phyloP scores from a whole-genome alignment of 2,329 filamentous ascomycete species.

The Aspergillus uvarum region DNA sequence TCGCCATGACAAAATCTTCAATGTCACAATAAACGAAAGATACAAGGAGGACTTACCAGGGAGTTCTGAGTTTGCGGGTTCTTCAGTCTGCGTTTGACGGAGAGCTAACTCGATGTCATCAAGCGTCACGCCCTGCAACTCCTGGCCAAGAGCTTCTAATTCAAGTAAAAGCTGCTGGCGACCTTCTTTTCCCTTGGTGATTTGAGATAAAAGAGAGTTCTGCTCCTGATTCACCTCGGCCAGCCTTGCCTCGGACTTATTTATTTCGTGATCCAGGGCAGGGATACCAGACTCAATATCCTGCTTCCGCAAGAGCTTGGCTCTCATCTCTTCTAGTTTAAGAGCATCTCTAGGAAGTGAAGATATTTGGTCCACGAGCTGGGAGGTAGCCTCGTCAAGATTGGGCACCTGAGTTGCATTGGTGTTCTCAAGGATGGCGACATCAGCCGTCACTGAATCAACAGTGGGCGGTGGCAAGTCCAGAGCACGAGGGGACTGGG shows the following conservation, averaged over 20 bases:
- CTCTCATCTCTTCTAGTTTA: constrained; percentile 33
- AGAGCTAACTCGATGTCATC: constrained; percentile 44
- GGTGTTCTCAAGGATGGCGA: background rate
- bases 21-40: too few species aligned
- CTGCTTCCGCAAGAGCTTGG: constrained; percentile 45
- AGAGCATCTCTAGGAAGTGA: constrained; percentile 20
- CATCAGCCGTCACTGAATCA: constrained; percentile 14
- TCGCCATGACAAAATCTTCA: background rate
- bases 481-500: constrained; percentile 34
- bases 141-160: constrained; percentile 49
- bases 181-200: constrained; percentile 45
- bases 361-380: background rate
- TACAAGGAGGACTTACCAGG: constrained; percentile 21
- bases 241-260: constrained; percentile 36
- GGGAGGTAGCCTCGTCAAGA: background rate
- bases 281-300: constrained; percentile 52
- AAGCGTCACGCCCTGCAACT: constrained; percentile 49
- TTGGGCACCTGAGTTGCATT: background rate
- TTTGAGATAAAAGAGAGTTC: constrained; percentile 46
- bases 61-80: constrained; percentile 11
- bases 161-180: constrained; percentile 48
- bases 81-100: constrained; percentile 21
- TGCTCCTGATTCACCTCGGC: constrained; percentile 35
- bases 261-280: constrained; percentile 47
- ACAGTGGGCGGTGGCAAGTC: constrained; percentile 23